Evolutionary conservation across 108 stramenopile genomes (phyloP).

Genomic region (Mediolabrus comicus): DNA sequence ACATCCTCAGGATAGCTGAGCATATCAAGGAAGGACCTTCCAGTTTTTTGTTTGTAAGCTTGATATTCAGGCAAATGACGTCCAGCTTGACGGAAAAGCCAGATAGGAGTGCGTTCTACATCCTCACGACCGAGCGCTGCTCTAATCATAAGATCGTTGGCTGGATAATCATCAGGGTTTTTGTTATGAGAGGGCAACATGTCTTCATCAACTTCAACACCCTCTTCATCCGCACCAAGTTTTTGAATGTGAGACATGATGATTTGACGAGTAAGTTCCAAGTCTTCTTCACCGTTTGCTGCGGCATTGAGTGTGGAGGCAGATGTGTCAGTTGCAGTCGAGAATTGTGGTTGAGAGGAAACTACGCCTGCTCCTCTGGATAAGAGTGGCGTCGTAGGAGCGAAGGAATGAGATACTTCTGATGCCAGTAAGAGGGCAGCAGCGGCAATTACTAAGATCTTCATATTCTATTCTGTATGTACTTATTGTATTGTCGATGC

Average conservation of each 20-base stretch:
- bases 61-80: slow-evolving; percentile 94
- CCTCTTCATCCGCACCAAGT: not conserved
- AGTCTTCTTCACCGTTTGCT: slow-evolving; percentile 48
- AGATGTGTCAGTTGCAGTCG: not conserved
- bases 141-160: slow-evolving; percentile 84
- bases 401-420: not conserved
- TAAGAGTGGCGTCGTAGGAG: not conserved
- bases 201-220: not conserved
- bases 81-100: slow-evolving; percentile 96
- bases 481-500: too few relatives aligned
- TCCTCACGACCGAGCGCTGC: slow-evolving; percentile 65
- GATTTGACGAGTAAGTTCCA: slow-evolving; percentile 69
- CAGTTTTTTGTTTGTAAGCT: slow-evolving; percentile 80
- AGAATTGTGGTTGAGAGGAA: not conserved
- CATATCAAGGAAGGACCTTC: slow-evolving; percentile 90
- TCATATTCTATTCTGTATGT: not conserved
- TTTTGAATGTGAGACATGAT: slow-evolving; percentile 37
- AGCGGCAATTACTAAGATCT: not conserved
- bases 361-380: not conserved
- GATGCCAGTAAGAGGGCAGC: not conserved
- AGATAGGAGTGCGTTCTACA: slow-evolving; percentile 85
- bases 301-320: not conserved
- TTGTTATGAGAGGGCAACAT: slow-evolving; percentile 5
- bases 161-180: slow-evolving; percentile 47
- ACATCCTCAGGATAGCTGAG: slow-evolving; percentile 85